A percentile compares a stretch with the other conserved stretches of the same genome.
phyloP scores from a whole-genome alignment of 2,329 filamentous ascomycete genomes.

The Rhynchosporium graminicola region DNA sequence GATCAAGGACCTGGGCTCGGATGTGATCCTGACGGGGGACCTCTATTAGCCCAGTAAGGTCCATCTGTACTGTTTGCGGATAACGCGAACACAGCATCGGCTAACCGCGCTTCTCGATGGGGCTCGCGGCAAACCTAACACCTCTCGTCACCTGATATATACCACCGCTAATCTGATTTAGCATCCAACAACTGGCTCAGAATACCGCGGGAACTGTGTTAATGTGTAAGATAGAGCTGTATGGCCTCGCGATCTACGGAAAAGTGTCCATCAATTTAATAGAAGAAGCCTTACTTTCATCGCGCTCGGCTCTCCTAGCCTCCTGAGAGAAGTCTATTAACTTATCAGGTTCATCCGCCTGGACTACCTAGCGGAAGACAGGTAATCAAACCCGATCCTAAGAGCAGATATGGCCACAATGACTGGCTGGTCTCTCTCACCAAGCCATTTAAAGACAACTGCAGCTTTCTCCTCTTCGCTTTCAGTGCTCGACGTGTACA shows the following conservation, averaged over 20 bases:
- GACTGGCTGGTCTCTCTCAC: conserved; percentile 2
- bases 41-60: conserved; percentile 12
- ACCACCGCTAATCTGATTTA: conserved; percentile 21
- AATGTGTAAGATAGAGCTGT: conserved; percentile 19
- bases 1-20: conserved; percentile 10
- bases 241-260: conserved; percentile 16
- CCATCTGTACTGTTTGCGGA: not conserved
- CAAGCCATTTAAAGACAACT: conserved; percentile 19
- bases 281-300: conserved; percentile 18
- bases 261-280: conserved; percentile 19
- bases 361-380: conserved; percentile 14
- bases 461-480: conserved; percentile 18
- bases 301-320: conserved; percentile 12
- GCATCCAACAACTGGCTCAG: conserved; percentile 27
- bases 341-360: conserved; percentile 11
- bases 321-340: conserved; percentile 23
- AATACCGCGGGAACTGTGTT: conserved; percentile 19
- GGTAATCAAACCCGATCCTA: conserved; percentile 17
- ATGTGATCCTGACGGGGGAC: conserved; percentile 18
- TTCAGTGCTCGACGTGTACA: conserved; percentile 12
- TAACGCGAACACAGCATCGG: not conserved
- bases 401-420: conserved; percentile 22
- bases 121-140: conserved; percentile 10
- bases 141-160: conserved; percentile 13
- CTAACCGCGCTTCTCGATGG: not conserved